Evolutionary conservation across 1,284 basidiomycete genomes (phyloP).

Genomic region (Rhodotorula sp.): DNA sequence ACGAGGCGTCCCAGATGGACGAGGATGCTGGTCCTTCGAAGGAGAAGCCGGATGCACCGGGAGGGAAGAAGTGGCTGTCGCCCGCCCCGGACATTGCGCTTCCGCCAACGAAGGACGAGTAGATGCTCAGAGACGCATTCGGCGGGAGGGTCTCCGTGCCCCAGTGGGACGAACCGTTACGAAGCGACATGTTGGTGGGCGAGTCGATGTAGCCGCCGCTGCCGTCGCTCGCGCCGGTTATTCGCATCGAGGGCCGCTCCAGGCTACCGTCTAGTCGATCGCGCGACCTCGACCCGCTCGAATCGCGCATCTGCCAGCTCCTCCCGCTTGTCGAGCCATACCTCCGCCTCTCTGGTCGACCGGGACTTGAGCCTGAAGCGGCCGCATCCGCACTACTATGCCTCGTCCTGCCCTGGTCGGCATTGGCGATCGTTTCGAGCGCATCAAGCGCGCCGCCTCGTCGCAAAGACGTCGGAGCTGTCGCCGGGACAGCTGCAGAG

Average conservation of each 20-base stretch:
- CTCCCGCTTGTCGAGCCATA: background rate
- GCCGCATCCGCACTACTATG: background rate
- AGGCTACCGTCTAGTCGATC: slow-evolving; percentile 5
- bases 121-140: slow-evolving; percentile 19
- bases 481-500: background rate
- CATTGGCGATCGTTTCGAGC: slow-evolving; percentile 21
- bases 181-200: slow-evolving; percentile 1
- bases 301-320: slow-evolving; percentile 12
- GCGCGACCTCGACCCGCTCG: slow-evolving; percentile 20
- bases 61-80: slow-evolving; percentile 32
- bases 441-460: slow-evolving; percentile 16
- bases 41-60: slow-evolving; percentile 30
- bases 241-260: background rate
- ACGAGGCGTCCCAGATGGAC: slow-evolving; percentile 16
- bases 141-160: slow-evolving; percentile 15
- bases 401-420: slow-evolving; percentile 4
- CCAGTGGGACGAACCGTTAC: background rate
- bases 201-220: slow-evolving; percentile 2
- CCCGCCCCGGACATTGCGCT: background rate
- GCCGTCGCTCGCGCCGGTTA: slow-evolving; percentile 6
- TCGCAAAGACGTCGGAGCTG: background rate
- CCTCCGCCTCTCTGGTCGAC: background rate
- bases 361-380: too few relatives aligned
- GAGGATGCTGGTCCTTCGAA: slow-evolving; percentile 20
- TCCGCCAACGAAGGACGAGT: slow-evolving; percentile 10